Conservation (phyloP, 257 asterid genomes). For the Voacanga thouarsii region DNA sequence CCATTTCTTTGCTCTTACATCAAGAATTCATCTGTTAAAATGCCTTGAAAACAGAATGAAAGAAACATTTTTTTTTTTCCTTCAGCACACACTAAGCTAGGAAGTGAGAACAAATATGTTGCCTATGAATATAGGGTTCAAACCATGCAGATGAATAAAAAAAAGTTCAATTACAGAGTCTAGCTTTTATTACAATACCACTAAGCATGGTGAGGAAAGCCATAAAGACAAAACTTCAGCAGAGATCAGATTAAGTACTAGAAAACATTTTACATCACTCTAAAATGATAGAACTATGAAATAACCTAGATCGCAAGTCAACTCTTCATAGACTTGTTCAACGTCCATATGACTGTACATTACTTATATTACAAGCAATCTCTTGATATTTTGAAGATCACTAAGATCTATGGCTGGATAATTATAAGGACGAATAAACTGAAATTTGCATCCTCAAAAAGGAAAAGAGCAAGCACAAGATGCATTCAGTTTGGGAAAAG, state of each 20-base stretch:
- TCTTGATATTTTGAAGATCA: not conserved
- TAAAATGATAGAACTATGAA: not conserved
- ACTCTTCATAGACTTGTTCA: not conserved
- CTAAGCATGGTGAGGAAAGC: not conserved
- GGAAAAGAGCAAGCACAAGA: not conserved
- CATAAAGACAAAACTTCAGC: not conserved
- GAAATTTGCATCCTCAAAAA: not conserved
- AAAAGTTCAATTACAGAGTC: no score
- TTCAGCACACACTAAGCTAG: no score
- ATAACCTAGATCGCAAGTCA: not conserved
- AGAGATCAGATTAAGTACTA: not conserved
- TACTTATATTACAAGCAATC: not conserved
- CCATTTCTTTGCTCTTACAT: no score
- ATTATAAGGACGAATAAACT: not conserved
- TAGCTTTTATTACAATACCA: not conserved
- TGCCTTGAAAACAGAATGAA: no score
- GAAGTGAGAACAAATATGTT: no score
- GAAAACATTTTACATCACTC: not conserved
- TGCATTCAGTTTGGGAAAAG: not conserved
- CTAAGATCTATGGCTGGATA: not conserved
- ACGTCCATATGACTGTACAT: not conserved
- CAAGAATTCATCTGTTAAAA: not conserved
- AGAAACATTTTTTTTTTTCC: no score
- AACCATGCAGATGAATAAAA: no score
- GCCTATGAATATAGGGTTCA: no score